Evolutionary conservation across 257 asterid species (phyloP).

Genomic region (Petunia secreta): DNA sequence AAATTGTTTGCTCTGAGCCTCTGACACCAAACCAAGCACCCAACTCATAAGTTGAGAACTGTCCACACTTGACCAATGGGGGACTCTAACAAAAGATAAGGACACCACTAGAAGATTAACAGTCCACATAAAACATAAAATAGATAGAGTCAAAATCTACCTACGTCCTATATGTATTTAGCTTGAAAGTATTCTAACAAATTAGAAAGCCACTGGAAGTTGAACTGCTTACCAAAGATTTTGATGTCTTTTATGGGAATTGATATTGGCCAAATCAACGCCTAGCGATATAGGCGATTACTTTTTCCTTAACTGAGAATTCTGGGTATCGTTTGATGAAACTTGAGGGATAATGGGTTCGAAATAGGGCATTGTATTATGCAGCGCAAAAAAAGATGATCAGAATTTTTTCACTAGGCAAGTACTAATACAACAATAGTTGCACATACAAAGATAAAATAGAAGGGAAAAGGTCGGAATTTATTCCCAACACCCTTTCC

Average conservation of each 20-base stretch:
- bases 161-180: neutral
- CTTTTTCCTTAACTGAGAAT: too few relatives aligned
- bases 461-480: too few relatives aligned
- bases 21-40: too few relatives aligned
- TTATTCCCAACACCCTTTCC: too few relatives aligned
- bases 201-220: conserved; percentile 1
- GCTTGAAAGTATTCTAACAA: neutral
- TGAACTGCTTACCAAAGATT: neutral
- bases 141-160: neutral
- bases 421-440: neutral
- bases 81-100: neutral
- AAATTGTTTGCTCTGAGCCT: neutral
- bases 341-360: too few relatives aligned
- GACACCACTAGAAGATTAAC: neutral
- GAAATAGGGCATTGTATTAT: conserved; percentile 14
- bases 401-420: neutral
- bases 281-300: neutral
- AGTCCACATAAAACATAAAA: neutral
- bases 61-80: neutral
- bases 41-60: neutral
- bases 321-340: too few relatives aligned
- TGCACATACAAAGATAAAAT: neutral
- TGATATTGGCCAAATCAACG: neutral
- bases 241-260: neutral
- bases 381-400: neutral